These are phyloP conservation scores for Sugiyamaella xylanicola DNA, from an alignment of 1,139 yeast species.

Conservation along the genomic window DNA sequence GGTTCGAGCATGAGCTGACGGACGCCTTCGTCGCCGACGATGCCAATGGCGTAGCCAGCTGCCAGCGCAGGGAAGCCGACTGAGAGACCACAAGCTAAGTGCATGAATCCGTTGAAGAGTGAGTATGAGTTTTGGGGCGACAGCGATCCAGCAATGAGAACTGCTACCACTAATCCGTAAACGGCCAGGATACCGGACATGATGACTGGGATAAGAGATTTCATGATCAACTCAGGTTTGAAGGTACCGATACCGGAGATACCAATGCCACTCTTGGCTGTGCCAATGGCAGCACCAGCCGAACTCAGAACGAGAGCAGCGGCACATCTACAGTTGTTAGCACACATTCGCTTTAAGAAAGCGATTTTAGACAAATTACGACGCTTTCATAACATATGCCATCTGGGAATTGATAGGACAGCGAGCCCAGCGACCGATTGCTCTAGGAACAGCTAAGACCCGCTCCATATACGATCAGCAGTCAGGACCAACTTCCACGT, in stretches of 20 bases:
- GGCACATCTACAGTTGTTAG: slow-evolving; percentile 57
- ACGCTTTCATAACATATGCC: no score
- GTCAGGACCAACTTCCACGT: no score
- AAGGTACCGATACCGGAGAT: slow-evolving; percentile 96
- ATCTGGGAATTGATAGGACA: no score
- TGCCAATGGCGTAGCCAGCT: slow-evolving; percentile 97
- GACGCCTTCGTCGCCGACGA: slow-evolving; percentile 98
- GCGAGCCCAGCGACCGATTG: no score
- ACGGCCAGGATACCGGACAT: slow-evolving; percentile 98
- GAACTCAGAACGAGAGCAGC: slow-evolving; percentile 88
- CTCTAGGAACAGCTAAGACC: no score
- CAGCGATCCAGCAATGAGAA: slow-evolving; percentile 89
- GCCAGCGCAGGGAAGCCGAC: slow-evolving; percentile 97
- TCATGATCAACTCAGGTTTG: slow-evolving; percentile 74
- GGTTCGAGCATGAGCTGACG: slow-evolving; percentile 89
- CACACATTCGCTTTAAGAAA: no score
- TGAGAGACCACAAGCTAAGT: slow-evolving; percentile 90
- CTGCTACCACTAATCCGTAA: slow-evolving; percentile 94
- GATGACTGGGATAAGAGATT: slow-evolving; percentile 71
- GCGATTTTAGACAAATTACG: no score
- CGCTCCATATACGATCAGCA: no score
- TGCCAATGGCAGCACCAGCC: slow-evolving; percentile 97
- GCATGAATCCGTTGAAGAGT: slow-evolving; percentile 94
- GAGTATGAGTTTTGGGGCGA: slow-evolving; percentile 77
- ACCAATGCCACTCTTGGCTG: slow-evolving; percentile 98